Evolutionary conservation across 2,329 filamentous ascomycete genomes (phyloP), one percentile per base, ranked within the genome.

Genomic region (Penicillium sp.): DNA sequence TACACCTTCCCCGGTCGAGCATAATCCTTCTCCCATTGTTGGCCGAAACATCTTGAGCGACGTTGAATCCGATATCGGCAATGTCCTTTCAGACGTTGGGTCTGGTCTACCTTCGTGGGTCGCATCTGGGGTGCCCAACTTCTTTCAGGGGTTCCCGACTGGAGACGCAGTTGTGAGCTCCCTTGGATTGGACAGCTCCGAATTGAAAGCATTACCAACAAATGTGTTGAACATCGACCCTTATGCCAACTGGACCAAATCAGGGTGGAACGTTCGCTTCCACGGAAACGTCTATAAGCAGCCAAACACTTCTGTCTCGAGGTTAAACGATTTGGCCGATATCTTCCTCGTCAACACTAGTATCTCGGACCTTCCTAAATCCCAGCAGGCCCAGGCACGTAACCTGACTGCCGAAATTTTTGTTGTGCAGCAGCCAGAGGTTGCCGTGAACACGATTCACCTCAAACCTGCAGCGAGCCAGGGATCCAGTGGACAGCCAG

Each of bases 281-380:
- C 89, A 89, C 63, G 90, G 89, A 64, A 91, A 91, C 67, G 86
- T 92, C n/a, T 92, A 87, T 79, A 92, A 91, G 72, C 83, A 88
- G 60, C 89, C 89, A 1, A 83, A 89, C 58, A 86, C 89, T 34
- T 82, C 81, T 1, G 78, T 84, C 63, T 76, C 78, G 34, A 89
- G 84, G 64, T 76, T 92, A 45, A 82, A 92, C 63, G 79, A 86
- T 38, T 78, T 92, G 4, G 87, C 88, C 56, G 86, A 91, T 62
- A 72, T 84, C 33, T 91, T 92, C 73, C 79, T 92, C 10, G 81
- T 91, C 57, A 87, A 81, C 49, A 85, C 83, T 6, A 80, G 81
- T 53, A 81, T 91, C 36, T 72, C 82, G 10, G 73, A 86, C 15
- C 79, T 92, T 5, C 80, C 83, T 1, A 68, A 79, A 1, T 74